A percentile compares a stretch with the other conserved stretches of the same genome.
These are phyloP conservation scores for Boletus patriciae DNA, from an alignment of 768 basidiomycete genomes.

Conservation along the genomic window DNA sequence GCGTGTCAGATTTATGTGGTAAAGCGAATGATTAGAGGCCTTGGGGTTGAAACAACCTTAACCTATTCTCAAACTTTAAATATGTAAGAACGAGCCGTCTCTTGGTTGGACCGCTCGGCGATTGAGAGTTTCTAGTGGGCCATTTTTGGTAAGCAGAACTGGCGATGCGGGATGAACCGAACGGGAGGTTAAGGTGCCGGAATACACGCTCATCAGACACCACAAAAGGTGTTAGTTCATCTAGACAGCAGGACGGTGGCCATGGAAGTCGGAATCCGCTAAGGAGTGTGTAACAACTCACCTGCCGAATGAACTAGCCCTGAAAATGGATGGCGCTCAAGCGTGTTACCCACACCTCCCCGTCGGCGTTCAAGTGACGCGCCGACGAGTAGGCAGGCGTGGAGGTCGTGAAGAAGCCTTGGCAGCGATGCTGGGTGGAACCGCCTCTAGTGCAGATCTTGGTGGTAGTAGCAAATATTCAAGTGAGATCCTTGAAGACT, in stretches of 20 bases:
- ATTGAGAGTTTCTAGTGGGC: slow-evolving; percentile 72
- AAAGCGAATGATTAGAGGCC: slow-evolving; percentile 92
- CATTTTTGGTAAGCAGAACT: slow-evolving; percentile 75
- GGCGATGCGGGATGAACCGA: slow-evolving; percentile 72
- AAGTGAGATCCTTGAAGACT: slow-evolving; percentile 85
- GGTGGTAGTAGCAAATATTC: slow-evolving; percentile 89
- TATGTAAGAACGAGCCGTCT: slow-evolving; percentile 57
- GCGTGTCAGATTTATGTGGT: slow-evolving; percentile 44
- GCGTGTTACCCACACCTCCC: slow-evolving; percentile 83
- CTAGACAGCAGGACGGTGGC: slow-evolving; percentile 87
- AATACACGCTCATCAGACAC: slow-evolving; percentile 83
- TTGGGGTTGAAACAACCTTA: slow-evolving; percentile 87
- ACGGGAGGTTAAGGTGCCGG: slow-evolving; percentile 77
- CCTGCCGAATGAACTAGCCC: slow-evolving; percentile 89
- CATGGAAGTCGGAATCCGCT: slow-evolving; percentile 85
- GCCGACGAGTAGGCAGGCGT: slow-evolving; percentile 76
- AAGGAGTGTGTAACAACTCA: slow-evolving; percentile 89
- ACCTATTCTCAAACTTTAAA: slow-evolving; percentile 78
- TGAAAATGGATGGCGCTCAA: slow-evolving; percentile 91
- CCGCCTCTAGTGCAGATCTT: slow-evolving; percentile 84
- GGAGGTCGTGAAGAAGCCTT: slow-evolving; percentile 80
- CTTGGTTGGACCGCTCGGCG: slow-evolving; percentile 50
- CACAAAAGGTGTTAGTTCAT: slow-evolving; percentile 86
- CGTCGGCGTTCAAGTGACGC: slow-evolving; percentile 70
- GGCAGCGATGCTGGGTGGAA: slow-evolving; percentile 72